Evolutionary conservation across 1,139 yeast genomes (phyloP), one percentile per base, ranked within the genome.

Genomic region (Debaryomycetaceae sp.): DNA sequence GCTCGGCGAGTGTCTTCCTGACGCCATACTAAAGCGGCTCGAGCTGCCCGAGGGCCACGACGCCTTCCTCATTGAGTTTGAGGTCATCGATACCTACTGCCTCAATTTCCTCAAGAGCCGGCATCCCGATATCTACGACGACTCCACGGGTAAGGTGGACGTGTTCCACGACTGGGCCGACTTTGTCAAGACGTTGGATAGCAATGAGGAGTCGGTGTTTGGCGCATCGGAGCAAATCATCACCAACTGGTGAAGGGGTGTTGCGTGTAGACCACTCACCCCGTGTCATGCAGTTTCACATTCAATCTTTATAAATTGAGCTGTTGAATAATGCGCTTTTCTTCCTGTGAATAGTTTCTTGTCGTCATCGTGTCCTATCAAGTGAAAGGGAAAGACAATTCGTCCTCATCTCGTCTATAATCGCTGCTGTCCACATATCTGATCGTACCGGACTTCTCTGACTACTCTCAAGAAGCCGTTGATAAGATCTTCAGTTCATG

Each of bases 11-110:
- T 61, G 76, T 47, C 70, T 90, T 33, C 92, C 92, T 4, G 66
- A 79, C 40, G 68, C 93, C 2, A 52, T 44, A 5, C 61, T 90
- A 38, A 75, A 76, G 39, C 73, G 73, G 43, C 77, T 90, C 29
- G 74, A 79, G 37, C 85, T 96, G 1, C 93, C 92, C n/a, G 98
- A 90, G 46, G 98, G 98, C 13, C 98, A 90, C 49, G 98, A 90
- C 59, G 98, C 98, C 2, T 90, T 90, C 48, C 59, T 90, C 37
- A 62, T 90, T 29, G 98, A 90, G 52, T 90, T 90, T 53, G 80
- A 75, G 30, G 73, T 77, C 32, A 85, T 90, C 34, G 83, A 92
- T 51, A 59, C 68, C 23, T 63, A 79, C 38, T 75, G 93, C 36
- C 57, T 71, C 26, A 70, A 69, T 3, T 90, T 87, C 51, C 63